Base-by-base conservation (phyloP, 2,329 filamentous ascomycete genomes). In the Talaromyces islandicus region DNA sequence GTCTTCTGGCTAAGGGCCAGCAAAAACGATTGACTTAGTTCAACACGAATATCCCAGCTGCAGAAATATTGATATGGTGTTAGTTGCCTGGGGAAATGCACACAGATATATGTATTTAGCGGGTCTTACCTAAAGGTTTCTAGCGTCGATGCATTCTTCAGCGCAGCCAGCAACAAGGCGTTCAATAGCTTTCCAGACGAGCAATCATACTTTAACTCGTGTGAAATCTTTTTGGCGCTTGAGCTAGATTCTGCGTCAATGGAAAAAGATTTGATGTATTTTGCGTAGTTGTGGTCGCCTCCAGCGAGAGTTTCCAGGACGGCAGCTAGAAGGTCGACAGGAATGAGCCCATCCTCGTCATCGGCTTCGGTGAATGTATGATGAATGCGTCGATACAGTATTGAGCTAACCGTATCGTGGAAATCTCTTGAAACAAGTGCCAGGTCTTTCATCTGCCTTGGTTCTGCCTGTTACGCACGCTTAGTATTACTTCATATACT, bases 101-200 rank as follows among this genome's bases (percentile, higher is more conserved):
- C 25, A 4, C 6, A 29, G 12, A 12, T 9, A 25, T 11, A 50
- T 50, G 24, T 27, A 10, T 35, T 19, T 25, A 19, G 6, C 35
- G 35, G 17, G 51, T 60, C 80, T 62, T 66, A 85, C 83, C 74
- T 77, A 66, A 88, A 86, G 3, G 75, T 76, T 67, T 88, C 85
- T 25, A 88, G 75, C 0, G 77, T 73, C 50, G 72, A 77, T 29
- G 84, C 80, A 64, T 82, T 83, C 65, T 80, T 82, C 62, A 88
- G 68, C 1, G 83, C 81, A 67, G 86, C 67, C 30, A 82, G 77
- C 6, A 88, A 70, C 48, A 88, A 70, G 0, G 84, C 86, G 64
- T 85, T 88, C 69, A 88, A 78, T 60, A 88, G 86, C 72, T 85
- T 87, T 56, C 85, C 85, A 66, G 82, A 85, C 68, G 81, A 85